Conservation (phyloP, 371 early-diverging fungal genomes). For the Mucor saturninus region DNA sequence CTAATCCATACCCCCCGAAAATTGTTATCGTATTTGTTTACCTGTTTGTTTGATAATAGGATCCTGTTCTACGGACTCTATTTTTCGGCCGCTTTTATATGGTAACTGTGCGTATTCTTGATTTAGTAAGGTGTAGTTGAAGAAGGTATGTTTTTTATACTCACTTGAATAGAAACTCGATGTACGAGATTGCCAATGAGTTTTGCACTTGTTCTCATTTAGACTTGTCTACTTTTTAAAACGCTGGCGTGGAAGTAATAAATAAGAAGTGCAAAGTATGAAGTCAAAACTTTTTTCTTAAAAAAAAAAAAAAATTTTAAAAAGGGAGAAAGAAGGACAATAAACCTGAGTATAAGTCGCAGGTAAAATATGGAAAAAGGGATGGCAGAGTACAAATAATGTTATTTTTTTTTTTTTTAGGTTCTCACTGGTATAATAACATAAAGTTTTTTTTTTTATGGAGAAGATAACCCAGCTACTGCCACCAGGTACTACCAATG, state of each 20-base stretch:
- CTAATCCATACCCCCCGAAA: neutral
- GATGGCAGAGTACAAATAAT: neutral
- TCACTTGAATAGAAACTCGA: conserved; percentile 58
- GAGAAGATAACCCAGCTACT: neutral
- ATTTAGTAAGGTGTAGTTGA: neutral
- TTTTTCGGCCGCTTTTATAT: conserved; percentile 55
- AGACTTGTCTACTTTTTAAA: neutral
- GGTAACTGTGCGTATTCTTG: conserved; percentile 51
- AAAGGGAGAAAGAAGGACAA: neutral
- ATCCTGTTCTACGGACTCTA: conserved; percentile 67
- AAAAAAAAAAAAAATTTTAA: neutral
- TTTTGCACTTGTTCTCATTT: conserved; percentile 52
- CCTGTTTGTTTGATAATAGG: conserved; percentile 72
- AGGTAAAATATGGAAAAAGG: neutral
- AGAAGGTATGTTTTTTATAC: conserved; percentile 11
- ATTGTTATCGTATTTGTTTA: conserved; percentile 7
- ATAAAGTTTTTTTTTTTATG: neutral
- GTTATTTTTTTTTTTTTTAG: neutral
- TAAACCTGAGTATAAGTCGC: neutral
- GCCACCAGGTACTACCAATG: neutral
- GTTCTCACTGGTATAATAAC: neutral
- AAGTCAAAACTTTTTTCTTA: neutral
- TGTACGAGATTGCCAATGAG: conserved; percentile 57
- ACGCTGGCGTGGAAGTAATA: neutral
- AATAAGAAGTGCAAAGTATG: neutral